phyloP scores from a whole-genome alignment of 2,329 filamentous ascomycete species.

The Geosmithia morbida region DNA sequence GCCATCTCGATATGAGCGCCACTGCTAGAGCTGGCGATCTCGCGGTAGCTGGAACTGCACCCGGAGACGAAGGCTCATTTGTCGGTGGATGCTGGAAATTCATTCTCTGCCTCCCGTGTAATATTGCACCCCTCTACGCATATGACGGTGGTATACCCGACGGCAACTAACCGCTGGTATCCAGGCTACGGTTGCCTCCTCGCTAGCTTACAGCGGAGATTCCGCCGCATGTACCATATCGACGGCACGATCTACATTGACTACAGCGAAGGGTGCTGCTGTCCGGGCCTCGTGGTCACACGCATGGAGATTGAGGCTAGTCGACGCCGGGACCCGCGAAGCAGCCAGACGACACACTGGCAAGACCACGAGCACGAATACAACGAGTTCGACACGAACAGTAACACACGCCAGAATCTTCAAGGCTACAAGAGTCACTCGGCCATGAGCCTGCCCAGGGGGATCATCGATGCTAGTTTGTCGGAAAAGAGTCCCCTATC shows the following conservation, averaged over 20 bases:
- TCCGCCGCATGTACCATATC: conserved; percentile 18
- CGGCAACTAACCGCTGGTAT: neutral
- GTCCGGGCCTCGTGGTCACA: conserved; percentile 12
- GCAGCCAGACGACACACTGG: neutral
- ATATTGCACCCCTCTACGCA: conserved; percentile 1
- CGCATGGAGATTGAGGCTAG: conserved; percentile 17
- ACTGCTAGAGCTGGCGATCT: conserved; percentile 4
- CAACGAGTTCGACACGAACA: neutral
- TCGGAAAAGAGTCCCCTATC: neutral
- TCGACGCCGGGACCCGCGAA: neutral
- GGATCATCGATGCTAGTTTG: neutral
- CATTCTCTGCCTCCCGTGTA: conserved; percentile 12
- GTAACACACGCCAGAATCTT: neutral
- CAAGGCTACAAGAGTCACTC: neutral
- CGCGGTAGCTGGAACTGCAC: neutral
- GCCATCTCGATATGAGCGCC: conserved; percentile 4
- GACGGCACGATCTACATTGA: conserved; percentile 10
- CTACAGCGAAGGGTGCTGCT: conserved; percentile 11
- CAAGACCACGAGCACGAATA: neutral
- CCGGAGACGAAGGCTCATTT: conserved; percentile 5
- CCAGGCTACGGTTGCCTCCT: conserved; percentile 16
- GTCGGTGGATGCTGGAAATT: conserved; percentile 11
- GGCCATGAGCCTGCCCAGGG: neutral
- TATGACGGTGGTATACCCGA: neutral
- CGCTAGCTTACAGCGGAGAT: conserved; percentile 12